Evolutionary conservation across 208 protist species (phyloP), one percentile per base, ranked within the genome.

Genomic region (Herpetomonas tarakana): DNA sequence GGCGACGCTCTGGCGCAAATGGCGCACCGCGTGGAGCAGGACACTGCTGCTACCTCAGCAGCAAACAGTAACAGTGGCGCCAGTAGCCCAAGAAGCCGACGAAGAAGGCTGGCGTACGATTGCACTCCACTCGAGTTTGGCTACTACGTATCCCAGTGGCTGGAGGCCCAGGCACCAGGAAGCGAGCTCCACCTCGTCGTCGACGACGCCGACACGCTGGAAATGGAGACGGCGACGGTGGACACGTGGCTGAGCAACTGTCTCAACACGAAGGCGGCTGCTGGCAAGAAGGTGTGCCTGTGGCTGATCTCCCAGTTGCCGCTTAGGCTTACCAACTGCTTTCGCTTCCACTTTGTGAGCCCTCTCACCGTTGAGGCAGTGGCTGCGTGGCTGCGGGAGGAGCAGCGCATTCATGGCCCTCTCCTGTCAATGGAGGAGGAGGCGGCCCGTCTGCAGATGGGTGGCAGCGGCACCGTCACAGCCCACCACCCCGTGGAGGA

Each of bases 101-200:
- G 27, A 47, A 71, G 62, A 0, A 63, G 76, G 9, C 41, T 76
- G 26, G 71, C 70, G 29, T 68, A 70, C 31, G 80, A 84, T 25
- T 81, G 71, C 46, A 74, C 75, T 0, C 51, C 78, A 6, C 51
- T 84, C 11, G 78, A 86, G 27, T 88, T 93, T 45, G 74, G 83
- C 3, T 65, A 44, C 4, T 52, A 71, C 11, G 75, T 93, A 16
- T 49, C 56, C 22, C 70, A 83, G 52, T 91, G 83, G 83, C 53
- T 81, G 14, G 68, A 67, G 18, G 30, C 50, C 2, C 79, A 80
- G 24, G 52, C 69, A 7, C 59, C 71, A 22, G 73, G 75, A 1
- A 85, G 84, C 25, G 84, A 89, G 62, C 66, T 95, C 22, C 89
- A 95, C 68, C 73, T 92, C 24, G 84, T 92, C 22, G 26, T 95